Conservation (phyloP, 2,329 filamentous ascomycete genomes). For the Aspergillus viridinutans region DNA sequence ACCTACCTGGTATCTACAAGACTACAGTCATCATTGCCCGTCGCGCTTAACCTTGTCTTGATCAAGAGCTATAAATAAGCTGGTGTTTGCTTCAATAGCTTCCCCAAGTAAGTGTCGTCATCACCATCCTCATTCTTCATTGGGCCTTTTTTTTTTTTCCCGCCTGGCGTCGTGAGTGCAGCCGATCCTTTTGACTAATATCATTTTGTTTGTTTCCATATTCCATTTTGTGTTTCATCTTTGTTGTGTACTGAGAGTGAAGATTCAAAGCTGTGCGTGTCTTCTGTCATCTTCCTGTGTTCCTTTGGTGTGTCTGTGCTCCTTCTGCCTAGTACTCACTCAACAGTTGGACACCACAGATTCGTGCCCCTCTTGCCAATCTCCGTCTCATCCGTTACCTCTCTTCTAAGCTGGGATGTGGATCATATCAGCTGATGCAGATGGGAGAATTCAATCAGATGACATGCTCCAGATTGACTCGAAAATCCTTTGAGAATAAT, state of each 20-base stretch:
- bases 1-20: neutral
- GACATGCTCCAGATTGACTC: neutral
- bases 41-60: no score
- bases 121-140: neutral
- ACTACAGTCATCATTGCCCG: neutral
- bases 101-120: neutral
- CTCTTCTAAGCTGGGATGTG: neutral
- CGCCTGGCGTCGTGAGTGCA: neutral
- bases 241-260: neutral
- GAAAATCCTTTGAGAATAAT: neutral
- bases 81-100: neutral
- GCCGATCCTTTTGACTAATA: neutral
- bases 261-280: neutral
- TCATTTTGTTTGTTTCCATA: neutral
- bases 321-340: neutral
- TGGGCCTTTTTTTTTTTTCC: no score
- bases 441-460: neutral
- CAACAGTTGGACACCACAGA: neutral
- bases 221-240: neutral
- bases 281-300: no score
- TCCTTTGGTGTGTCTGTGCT: no score
- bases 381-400: neutral
- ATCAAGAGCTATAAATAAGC: neutral
- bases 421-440: neutral
- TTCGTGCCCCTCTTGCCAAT: neutral